Evolutionary conservation across 2,329 filamentous ascomycete species (phyloP).

Genomic region (Lachnellula cervina): DNA sequence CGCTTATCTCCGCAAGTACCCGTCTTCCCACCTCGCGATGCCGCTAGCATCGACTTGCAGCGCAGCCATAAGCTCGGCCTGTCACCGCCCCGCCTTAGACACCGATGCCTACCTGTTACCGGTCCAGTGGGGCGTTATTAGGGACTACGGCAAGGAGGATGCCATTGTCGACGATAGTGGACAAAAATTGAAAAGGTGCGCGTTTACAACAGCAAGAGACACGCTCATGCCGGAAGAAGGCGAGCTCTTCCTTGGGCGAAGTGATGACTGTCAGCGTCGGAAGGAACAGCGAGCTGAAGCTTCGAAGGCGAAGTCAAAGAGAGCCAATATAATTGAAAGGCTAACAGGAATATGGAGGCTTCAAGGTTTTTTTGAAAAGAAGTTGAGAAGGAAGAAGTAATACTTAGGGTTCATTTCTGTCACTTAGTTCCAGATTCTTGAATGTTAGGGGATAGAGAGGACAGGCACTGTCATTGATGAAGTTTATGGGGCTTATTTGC

Average conservation of each 20-base stretch:
- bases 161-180: background rate
- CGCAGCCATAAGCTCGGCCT: slow-evolving; percentile 3
- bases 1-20: background rate
- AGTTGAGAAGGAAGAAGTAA: too few species aligned
- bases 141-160: background rate
- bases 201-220: background rate
- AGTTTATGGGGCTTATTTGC: too few species aligned
- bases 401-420: too few species aligned
- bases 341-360: too few species aligned
- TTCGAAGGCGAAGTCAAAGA: too few species aligned
- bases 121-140: background rate
- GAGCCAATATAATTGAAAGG: too few species aligned
- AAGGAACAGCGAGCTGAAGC: too few species aligned
- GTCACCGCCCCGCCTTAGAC: background rate
- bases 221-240: background rate
- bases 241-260: background rate
- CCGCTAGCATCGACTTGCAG: slow-evolving; percentile 2
- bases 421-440: too few species aligned
- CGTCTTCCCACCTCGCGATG: background rate
- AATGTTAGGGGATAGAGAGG: too few species aligned
- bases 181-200: background rate
- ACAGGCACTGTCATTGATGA: too few species aligned
- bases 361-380: too few species aligned
- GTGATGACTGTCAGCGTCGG: too few species aligned
- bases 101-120: background rate